Evolutionary conservation across 2,329 filamentous ascomycete genomes (phyloP).

Genomic region (Botrytis galanthina): DNA sequence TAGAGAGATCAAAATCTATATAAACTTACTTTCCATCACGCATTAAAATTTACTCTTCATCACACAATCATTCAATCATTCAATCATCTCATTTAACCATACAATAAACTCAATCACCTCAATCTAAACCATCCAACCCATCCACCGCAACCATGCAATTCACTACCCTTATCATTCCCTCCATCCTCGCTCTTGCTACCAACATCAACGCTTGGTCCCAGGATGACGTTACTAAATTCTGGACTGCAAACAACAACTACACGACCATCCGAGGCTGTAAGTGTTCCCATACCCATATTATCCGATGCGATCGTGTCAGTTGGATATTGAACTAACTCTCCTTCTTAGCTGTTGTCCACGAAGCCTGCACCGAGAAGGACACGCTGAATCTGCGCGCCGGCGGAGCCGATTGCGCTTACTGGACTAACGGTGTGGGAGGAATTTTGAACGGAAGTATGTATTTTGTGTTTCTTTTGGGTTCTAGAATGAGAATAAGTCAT

Average conservation of each 20-base stretch:
- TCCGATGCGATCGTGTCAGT: neutral
- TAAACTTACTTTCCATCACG: neutral
- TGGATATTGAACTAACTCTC: neutral
- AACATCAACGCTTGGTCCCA: neutral
- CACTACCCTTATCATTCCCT: neutral
- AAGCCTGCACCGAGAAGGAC: neutral
- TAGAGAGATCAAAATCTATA: neutral
- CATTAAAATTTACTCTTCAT: neutral
- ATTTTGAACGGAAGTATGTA: neutral
- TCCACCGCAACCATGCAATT: neutral
- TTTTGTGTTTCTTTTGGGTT: too few species aligned
- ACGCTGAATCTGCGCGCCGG: neutral
- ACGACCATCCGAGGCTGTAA: neutral
- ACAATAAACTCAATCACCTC: neutral
- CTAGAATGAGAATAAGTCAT: too few species aligned
- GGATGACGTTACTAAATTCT: accelerated
- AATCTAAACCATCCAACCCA: neutral
- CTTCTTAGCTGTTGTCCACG: neutral
- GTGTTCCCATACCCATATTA: neutral
- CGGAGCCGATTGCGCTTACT: neutral
- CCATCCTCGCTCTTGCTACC: neutral
- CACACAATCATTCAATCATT: neutral
- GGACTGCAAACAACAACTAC: neutral
- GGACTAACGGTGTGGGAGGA: neutral
- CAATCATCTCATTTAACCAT: neutral